These are phyloP conservation scores for Ilyonectria destructans DNA, from an alignment of 2,329 filamentous ascomycete genomes.

Conservation along the genomic window DNA sequence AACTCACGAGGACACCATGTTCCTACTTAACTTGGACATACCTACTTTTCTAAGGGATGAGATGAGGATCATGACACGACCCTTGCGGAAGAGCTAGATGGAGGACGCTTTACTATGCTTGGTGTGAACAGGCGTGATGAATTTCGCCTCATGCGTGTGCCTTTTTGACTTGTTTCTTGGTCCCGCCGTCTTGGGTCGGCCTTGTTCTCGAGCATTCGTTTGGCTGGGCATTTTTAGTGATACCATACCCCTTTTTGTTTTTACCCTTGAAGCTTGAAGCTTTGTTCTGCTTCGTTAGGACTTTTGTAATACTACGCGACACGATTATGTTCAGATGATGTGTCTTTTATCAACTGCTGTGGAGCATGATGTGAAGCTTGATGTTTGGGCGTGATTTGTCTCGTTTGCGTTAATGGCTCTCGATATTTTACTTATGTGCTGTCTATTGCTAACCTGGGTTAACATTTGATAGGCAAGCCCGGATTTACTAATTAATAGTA, in stretches of 20 bases:
- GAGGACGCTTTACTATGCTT: slow-evolving; percentile 40
- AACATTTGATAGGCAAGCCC: background rate
- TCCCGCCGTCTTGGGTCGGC: slow-evolving; percentile 36
- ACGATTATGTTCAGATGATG: slow-evolving; percentile 31
- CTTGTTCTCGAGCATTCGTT: slow-evolving; percentile 46
- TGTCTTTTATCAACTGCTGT: background rate
- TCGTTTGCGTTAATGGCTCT: background rate
- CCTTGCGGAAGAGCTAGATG: slow-evolving; percentile 22
- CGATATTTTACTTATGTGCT: background rate
- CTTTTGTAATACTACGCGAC: slow-evolving; percentile 44
- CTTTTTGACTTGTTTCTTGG: slow-evolving; percentile 37
- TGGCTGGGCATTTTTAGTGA: slow-evolving; percentile 54
- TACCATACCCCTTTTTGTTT: slow-evolving; percentile 52
- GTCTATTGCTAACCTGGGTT: background rate
- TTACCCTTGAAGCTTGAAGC: slow-evolving; percentile 30
- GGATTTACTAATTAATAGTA: too few species aligned
- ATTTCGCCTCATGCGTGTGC: slow-evolving; percentile 42
- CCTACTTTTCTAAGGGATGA: slow-evolving; percentile 30
- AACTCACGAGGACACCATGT: slow-evolving; percentile 28
- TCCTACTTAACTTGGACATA: slow-evolving; percentile 29
- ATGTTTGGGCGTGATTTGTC: background rate
- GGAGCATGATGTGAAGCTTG: background rate
- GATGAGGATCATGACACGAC: slow-evolving; percentile 40
- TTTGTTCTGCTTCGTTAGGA: slow-evolving; percentile 36
- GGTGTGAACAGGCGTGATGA: slow-evolving; percentile 49